Evolutionary conservation across 805 yeast species (phyloP), one percentile per base, ranked within the genome.

Genomic region (Kazachstania viticola): DNA sequence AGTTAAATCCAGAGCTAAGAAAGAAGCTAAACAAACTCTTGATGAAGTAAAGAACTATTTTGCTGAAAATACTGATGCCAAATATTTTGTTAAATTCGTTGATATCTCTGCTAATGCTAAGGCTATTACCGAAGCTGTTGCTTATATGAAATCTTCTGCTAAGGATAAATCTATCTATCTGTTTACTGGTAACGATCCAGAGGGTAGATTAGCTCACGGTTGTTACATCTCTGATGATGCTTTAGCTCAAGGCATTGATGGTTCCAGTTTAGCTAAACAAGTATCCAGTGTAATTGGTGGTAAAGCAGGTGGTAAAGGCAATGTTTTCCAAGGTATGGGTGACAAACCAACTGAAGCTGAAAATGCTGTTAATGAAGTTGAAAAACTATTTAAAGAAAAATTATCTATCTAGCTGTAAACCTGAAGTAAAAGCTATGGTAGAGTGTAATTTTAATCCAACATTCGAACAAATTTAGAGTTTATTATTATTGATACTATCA

Each of bases 281-380:
- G 97, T 81, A 27, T 65, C 87, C 28, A 60, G 64, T 23, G 64
- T 67, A 47, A 74, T 91, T 46, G 99, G 98, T 43, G 99, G 99
- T 60, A 84, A 80, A 59, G 93, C 95, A 36, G 99, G 99, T 63
- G 99, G 99, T 59, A 91, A 84, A 62, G 97, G 95, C 41, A 82
- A 84, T 44, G 76, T 87, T 34, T 83, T 84, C 46, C 98, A 91
- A 65, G 99, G 99, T 61, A 80, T 84, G 76, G 98, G 98, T 48
- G 83, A 78, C 46, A 79, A 83, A 40, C 69, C 76, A 23, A 67
- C 61, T 21, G 82, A 80, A 41, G 67, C 84, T 32, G 67, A 66
- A 26, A 69, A 67, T 25, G 99, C 98, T 17, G 66, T 91, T 42
- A 71, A 67, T 21, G 82, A 77, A 40, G 72, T 87, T 32, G 69